Evolutionary conservation across 129 eudicot genomes (phyloP).

Genomic region (Erigeron canadensis): DNA sequence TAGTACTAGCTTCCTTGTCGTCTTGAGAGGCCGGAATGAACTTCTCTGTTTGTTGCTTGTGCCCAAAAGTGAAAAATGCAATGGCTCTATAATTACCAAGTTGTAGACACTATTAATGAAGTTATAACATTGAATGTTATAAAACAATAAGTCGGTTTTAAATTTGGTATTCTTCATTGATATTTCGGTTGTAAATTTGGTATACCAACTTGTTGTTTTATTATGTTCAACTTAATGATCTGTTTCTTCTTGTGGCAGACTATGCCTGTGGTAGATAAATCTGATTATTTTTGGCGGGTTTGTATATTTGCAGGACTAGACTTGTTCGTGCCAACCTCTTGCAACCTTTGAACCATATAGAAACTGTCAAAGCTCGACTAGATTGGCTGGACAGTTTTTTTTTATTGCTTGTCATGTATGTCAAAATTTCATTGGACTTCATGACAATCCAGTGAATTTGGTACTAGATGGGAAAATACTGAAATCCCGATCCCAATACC

Average conservation of each 20-base stretch:
- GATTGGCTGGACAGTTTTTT: conserved; percentile 82
- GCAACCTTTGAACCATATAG: conserved; percentile 91
- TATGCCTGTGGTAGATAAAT: too few relatives aligned
- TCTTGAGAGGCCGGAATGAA: conserved; percentile 85
- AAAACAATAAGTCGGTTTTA: conserved; percentile 1
- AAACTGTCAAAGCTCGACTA: conserved; percentile 91
- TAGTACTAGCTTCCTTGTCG: conserved; percentile 85
- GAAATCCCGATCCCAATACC: too few relatives aligned
- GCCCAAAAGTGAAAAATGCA: conserved; percentile 72
- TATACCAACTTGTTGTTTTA: too few relatives aligned
- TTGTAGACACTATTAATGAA: conserved; percentile 68
- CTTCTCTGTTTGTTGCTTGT: conserved; percentile 91
- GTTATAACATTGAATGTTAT: background rate
- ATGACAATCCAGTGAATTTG: background rate
- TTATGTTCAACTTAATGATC: background rate
- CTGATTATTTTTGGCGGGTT: background rate
- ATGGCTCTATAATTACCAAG: conserved; percentile 92
- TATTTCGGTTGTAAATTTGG: too few relatives aligned
- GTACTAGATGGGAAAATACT: too few relatives aligned
- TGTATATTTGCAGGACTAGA: conserved; percentile 63
- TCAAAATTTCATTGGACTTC: conserved; percentile 6
- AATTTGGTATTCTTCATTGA: too few relatives aligned
- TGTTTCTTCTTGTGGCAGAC: background rate
- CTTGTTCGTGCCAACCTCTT: conserved; percentile 97
- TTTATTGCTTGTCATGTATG: conserved; percentile 11